phyloP scores from a whole-genome alignment of 2,329 filamentous ascomycete genomes.

The Cordyceps cateniannulata region DNA sequence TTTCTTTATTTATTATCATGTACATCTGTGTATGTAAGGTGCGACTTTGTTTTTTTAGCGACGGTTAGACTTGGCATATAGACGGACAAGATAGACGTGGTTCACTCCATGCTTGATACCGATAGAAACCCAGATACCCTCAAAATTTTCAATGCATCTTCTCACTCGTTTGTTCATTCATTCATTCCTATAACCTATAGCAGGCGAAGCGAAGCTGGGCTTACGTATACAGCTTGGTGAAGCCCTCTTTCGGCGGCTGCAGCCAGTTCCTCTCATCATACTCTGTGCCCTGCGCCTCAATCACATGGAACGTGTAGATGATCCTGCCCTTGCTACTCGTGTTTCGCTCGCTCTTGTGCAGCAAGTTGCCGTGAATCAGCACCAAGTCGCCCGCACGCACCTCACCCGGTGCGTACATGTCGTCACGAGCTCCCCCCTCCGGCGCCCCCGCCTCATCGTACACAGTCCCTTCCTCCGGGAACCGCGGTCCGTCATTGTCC shows the following conservation, averaged over 20 bases:
- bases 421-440: conserved; percentile 34
- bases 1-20: background rate
- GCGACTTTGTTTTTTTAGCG: background rate
- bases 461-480: conserved; percentile 47
- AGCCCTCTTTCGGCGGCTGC: conserved; percentile 74
- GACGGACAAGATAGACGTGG: conserved; percentile 13
- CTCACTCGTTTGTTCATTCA: background rate
- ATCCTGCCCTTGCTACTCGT: conserved; percentile 77
- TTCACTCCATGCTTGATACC: conserved; percentile 4
- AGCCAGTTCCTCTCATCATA: conserved; percentile 93
- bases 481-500: conserved; percentile 57
- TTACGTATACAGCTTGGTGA: conserved; percentile 57
- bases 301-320: conserved; percentile 97
- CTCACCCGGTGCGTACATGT: conserved; percentile 71
- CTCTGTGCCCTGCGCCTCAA: conserved; percentile 65
- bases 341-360: conserved; percentile 97
- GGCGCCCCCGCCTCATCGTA: conserved; percentile 34
- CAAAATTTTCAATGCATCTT: background rate
- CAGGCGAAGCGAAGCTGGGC: background rate
- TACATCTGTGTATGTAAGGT: background rate
- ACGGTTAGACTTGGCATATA: conserved; percentile 17
- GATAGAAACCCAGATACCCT: conserved; percentile 8
- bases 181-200: background rate
- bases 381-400: conserved; percentile 88
- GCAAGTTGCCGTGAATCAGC: conserved; percentile 87